phyloP scores from a whole-genome alignment of 306 rosid genomes.

The Cicer yamashitae region DNA sequence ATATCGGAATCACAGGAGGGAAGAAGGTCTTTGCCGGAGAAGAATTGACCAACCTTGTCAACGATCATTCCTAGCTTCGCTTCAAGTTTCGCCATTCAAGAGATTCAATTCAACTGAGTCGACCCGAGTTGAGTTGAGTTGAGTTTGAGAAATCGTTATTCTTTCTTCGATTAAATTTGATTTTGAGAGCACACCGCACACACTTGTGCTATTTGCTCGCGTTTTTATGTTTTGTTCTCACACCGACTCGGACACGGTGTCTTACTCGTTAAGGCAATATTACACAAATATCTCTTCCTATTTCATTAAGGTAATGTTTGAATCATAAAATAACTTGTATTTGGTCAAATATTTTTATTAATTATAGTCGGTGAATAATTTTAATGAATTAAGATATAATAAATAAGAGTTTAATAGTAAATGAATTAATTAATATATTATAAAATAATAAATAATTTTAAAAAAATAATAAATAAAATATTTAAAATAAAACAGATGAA shows the following conservation, averaged over 20 bases:
- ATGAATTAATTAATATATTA: too few species aligned
- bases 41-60: constrained; percentile 71
- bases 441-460: too few species aligned
- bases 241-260: not conserved
- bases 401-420: too few species aligned
- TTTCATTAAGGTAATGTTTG: too few species aligned
- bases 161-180: not conserved
- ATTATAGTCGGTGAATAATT: too few species aligned
- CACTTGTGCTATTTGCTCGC: not conserved
- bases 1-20: constrained; percentile 83
- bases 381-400: too few species aligned
- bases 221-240: not conserved
- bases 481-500: too few species aligned
- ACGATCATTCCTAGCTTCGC: constrained; percentile 67
- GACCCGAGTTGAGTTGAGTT: not conserved
- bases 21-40: constrained; percentile 73
- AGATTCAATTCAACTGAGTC: not conserved
- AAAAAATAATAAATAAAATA: too few species aligned
- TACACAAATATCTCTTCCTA: too few species aligned
- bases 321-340: too few species aligned
- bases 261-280: not conserved
- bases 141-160: not conserved
- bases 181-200: not conserved
- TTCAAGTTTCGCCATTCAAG: constrained; percentile 61
- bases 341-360: too few species aligned